Conservation (phyloP, 1,284 basidiomycete species). For the Naganishia albida region DNA sequence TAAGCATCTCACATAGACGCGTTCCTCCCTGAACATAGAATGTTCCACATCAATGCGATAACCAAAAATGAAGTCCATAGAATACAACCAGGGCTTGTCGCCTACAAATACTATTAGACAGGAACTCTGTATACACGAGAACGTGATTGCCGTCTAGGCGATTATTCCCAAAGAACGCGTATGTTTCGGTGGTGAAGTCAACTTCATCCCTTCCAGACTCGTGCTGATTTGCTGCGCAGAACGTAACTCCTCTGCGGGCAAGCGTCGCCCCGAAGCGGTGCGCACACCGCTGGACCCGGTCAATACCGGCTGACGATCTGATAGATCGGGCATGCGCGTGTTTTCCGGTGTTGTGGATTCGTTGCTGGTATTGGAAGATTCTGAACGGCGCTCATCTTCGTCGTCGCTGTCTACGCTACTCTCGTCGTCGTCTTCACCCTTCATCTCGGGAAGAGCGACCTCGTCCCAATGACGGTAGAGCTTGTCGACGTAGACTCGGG, state of each 20-base stretch:
- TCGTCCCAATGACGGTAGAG: conserved; percentile 61
- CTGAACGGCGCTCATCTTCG: conserved; percentile 55
- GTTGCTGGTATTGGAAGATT: conserved; percentile 9
- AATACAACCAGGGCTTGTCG: background rate
- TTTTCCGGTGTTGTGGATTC: conserved; percentile 1
- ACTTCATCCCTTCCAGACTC: conserved; percentile 25
- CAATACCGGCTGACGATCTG: conserved; percentile 5
- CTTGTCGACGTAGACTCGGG: conserved; percentile 55
- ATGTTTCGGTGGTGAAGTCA: conserved; percentile 17
- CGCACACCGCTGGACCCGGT: background rate
- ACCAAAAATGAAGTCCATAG: too few species aligned
- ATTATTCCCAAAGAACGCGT: conserved; percentile 15
- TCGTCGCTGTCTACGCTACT: conserved; percentile 57
- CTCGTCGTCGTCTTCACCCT: conserved; percentile 45
- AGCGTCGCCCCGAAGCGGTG: conserved; percentile 9
- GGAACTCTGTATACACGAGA: background rate
- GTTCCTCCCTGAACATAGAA: too few species aligned
- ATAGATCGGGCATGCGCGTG: background rate
- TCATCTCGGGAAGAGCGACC: conserved; percentile 50
- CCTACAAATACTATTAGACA: background rate
- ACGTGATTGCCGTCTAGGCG: background rate
- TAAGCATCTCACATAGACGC: too few species aligned
- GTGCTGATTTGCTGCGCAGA: conserved; percentile 27
- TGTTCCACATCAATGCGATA: too few species aligned
- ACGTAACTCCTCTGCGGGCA: conserved; percentile 13